Percentiles rank a stretch among this genome's conserved stretches.
Evolutionary conservation across 805 yeast genomes (phyloP).

Genomic region (Saturnispora mendoncae): DNA sequence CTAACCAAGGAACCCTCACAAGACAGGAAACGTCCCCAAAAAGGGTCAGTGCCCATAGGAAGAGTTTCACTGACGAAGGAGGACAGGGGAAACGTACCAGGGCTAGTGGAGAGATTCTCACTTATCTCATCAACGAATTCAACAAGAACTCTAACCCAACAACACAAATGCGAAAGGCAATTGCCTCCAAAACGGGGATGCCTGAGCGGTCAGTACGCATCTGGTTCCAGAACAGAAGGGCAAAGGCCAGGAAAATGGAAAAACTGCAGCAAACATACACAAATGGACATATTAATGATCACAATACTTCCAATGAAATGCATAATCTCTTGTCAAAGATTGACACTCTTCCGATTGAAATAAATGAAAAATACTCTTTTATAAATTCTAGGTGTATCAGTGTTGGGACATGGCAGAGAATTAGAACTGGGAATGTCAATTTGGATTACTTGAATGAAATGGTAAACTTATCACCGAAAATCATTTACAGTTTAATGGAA

Average conservation of each 20-base stretch:
- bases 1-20: no score
- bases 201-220: constrained; percentile 83
- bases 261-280: constrained; percentile 28
- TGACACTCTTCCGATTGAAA: constrained; percentile 36
- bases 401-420: constrained; percentile 76
- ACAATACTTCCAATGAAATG: constrained; percentile 8
- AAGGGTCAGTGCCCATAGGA: constrained; percentile 5
- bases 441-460: constrained; percentile 35
- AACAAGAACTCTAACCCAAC: constrained; percentile 66
- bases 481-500: constrained; percentile 54
- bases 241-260: constrained; percentile 62
- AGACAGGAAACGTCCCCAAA: constrained; percentile 10
- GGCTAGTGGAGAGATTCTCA: constrained; percentile 61
- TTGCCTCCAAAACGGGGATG: constrained; percentile 68
- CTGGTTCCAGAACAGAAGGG: constrained; percentile 88
- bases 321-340: constrained; percentile 16
- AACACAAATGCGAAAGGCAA: constrained; percentile 57
- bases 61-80: constrained; percentile 9
- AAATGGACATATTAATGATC: not conserved
- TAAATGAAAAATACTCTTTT: constrained; percentile 57
- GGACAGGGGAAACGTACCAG: constrained; percentile 24
- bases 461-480: constrained; percentile 58
- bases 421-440: constrained; percentile 52
- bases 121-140: constrained; percentile 59
- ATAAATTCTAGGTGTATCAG: constrained; percentile 60